Base-by-base conservation (phyloP, 2,329 filamentous ascomycete genomes). In the Fusarium pseudocircinatum region DNA sequence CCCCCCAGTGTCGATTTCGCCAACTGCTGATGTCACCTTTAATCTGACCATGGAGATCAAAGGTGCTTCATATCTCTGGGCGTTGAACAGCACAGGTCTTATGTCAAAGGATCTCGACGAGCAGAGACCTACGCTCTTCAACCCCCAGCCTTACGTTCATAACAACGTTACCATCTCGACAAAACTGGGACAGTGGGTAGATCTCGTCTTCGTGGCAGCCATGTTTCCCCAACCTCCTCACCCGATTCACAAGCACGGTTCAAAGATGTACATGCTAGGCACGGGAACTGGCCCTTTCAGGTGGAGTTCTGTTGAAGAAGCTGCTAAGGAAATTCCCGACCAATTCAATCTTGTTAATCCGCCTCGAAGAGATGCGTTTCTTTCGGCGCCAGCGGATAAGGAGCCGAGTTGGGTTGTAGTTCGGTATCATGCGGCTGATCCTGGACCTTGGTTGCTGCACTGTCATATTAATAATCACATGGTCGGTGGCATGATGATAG, bases 221-320 rank as follows among this genome's bases (percentile, higher is more conserved):
- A 77, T 77, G 5, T 79, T 80, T 7, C 81, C 86, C 12, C 87
- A 89, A 74, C 88, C 82, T 2, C 76, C 81, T 15, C 90, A 92
- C 66, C 87, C 89, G 0, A 87, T 92, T 57, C 90, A 92, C 84
- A 91, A 91, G 82, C 90, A 92, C 79, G 86, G 87, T 52, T 89
- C 87, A 74, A 90, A 89, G 77, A 89, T 87, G 81, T 91, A 85
- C 74, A 80, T 86, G 26, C 84, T 92, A 39, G 90, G 90, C 2
- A 65, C 80, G 0, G 90, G 89, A 4, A 74, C 72, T 0, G 88
- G 88, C 0, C 61, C 71, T 3, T 92, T 88, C 76, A 84, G 81
- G 18, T 92, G 87, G 83, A 78, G 77, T 6, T 85, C 83, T 2
- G 86, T 91, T 1, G 86, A 84, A 0, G 87, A 90, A 61, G 90